Evolutionary conservation across 2,329 filamentous ascomycete genomes (phyloP), one percentile per base, ranked within the genome.

Genomic region (Arthrocladium fulminans): DNA sequence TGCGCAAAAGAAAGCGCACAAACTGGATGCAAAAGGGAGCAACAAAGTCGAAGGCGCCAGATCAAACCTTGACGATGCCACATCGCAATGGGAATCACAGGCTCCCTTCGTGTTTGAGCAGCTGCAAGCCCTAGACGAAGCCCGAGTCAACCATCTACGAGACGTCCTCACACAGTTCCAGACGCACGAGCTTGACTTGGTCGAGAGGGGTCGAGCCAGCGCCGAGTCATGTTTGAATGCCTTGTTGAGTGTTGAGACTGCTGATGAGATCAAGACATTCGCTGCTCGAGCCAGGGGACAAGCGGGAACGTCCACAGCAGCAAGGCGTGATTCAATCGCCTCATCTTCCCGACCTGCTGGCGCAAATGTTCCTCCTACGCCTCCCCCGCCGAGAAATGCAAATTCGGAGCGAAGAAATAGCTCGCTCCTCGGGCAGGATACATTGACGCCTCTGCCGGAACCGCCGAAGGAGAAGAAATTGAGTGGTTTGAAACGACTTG

Each of bases 31-130:
- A 62, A 94, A 90, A 67, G 88, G 85, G 52, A 76, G 77, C 47
- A 88, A 83, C 67, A 88, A 80, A 45, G 65, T 64, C 59, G 76
- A 83, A 2, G 79, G 81, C 50, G 94, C 92, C 66, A 75, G 79
- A 9, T 73, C 79, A 15, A 83, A 81, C 55, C 78, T 94, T 37
- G 86, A 94, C 54, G 80, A 80, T 51, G 84, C 88, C n/a, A 79
- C 75, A 38, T 77, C 83, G 56, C 85, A 94, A 63, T 98, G 92
- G 92, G 83, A 95, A 48, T 88, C 88, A 1, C 88, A 95, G 65
- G 88, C 92, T 12, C 92, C 92, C 1, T 97, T 87, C 66, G 84
- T 96, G 52, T 96, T 94, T 62, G 92, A 98, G 67, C 85, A 83
- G 52, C 77, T 98, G 22, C 92, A 98, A 65, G 84, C 86, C 4